phyloP scores from a whole-genome alignment of 208 protist genomes.

The Leishmania turanica region DNA sequence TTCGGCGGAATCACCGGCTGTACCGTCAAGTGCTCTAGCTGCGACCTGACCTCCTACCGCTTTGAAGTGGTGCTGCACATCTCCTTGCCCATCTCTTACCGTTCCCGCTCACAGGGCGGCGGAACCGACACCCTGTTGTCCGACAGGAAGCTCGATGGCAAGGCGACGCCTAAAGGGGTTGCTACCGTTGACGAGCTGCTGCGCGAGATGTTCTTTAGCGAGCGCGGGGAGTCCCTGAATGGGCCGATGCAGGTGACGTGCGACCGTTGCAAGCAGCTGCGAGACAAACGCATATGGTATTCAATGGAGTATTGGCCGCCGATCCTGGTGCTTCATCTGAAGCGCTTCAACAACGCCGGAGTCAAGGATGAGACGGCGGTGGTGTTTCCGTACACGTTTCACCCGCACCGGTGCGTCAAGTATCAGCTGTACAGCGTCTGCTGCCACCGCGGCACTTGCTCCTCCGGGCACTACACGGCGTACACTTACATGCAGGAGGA shows the following conservation, averaged over 20 bases:
- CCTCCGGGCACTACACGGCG: conserved; percentile 81
- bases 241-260: conserved; percentile 69
- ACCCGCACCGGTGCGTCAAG: conserved; percentile 29
- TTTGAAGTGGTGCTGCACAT: conserved; percentile 86
- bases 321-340: conserved; percentile 80
- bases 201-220: conserved; percentile 51
- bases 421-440: conserved; percentile 79
- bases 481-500: conserved; percentile 56
- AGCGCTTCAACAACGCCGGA: conserved; percentile 71
- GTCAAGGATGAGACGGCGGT: conserved; percentile 63
- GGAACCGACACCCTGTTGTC: background rate
- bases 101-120: background rate
- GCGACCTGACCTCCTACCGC: conserved; percentile 51
- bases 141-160: background rate
- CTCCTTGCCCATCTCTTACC: conserved; percentile 58
- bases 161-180: background rate
- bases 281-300: conserved; percentile 46
- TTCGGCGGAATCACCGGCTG: conserved; percentile 75
- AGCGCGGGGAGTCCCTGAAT: conserved; percentile 50
- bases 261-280: conserved; percentile 59
- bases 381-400: conserved; percentile 62
- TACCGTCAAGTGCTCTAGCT: conserved; percentile 53
- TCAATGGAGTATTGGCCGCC: conserved; percentile 66
- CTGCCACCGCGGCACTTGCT: conserved; percentile 72
- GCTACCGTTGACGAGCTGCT: conserved; percentile 48